phyloP scores from a whole-genome alignment of 805 yeast species.

The Candida michaelii region DNA sequence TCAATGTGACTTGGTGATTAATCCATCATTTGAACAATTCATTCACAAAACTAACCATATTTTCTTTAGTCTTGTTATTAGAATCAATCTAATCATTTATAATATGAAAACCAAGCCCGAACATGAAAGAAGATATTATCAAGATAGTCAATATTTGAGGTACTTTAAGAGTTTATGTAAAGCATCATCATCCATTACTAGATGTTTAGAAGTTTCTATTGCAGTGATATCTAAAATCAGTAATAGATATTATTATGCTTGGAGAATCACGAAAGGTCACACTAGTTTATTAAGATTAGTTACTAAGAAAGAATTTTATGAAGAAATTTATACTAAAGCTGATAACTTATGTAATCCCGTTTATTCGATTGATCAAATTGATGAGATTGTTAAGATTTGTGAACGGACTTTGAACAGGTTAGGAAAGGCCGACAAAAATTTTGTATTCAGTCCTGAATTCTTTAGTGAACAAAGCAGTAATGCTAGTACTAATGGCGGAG shows the following conservation, averaged over 20 bases:
- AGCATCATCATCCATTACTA: slow-evolving; percentile 23
- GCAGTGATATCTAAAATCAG: slow-evolving; percentile 38
- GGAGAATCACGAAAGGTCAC: slow-evolving; percentile 40
- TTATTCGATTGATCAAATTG: slow-evolving; percentile 23
- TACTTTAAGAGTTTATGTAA: slow-evolving; percentile 21
- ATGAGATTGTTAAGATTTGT: slow-evolving; percentile 27
- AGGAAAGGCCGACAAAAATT: slow-evolving; percentile 17
- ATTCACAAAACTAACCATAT: slow-evolving; percentile 34
- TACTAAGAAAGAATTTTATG: slow-evolving; percentile 30
- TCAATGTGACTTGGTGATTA: slow-evolving; percentile 40
- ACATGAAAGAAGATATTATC: slow-evolving; percentile 20
- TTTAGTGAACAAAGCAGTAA: slow-evolving; percentile 5
- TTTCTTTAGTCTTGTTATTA: slow-evolving; percentile 28
- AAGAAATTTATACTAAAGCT: slow-evolving; percentile 19
- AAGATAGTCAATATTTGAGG: slow-evolving; percentile 17
- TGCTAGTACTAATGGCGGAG: not conserved
- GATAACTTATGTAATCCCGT: slow-evolving; percentile 13
- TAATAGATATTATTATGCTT: slow-evolving; percentile 38
- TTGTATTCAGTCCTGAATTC: slow-evolving; percentile 14
- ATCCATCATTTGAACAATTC: slow-evolving; percentile 32
- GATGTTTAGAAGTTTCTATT: slow-evolving; percentile 30
- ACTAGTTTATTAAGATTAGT: slow-evolving; percentile 29
- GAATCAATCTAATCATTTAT: slow-evolving; percentile 30
- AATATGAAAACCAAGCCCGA: slow-evolving; percentile 20
- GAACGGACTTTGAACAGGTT: slow-evolving; percentile 24